Base-by-base conservation (phyloP, 306 rosid genomes). In the Pachyrhizus erosus region DNA sequence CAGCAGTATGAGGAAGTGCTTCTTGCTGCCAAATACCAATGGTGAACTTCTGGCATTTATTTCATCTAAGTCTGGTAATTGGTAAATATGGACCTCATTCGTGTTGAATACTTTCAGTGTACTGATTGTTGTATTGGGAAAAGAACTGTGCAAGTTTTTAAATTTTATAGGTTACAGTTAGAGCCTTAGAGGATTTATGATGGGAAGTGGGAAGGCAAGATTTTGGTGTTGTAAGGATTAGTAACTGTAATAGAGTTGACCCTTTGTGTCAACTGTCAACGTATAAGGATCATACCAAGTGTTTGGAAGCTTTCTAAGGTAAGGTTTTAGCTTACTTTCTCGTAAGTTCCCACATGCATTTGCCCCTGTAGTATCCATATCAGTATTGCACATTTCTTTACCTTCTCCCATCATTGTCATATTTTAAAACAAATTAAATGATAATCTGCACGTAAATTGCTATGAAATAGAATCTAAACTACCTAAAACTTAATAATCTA, bases 1-100 rank as follows among this genome's bases (percentile, higher is more conserved):
- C 85, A 84, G 77, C 88, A 78, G 51, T 93, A 93, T 58, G 98
- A 93, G 83, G 98, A 93, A 76, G 94, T 91, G 34, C 89, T 91
- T 46, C 85, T 91, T 55, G 91, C 96, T 12, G 98, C 96, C 43
- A 93, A 93, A 81, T 91, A 80, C 86, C 98, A 93, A 74, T 93
- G 86, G 86, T 82, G 72, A 82, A 8, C 54, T 40, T 65, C 51
- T 27, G 33, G 80, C 69, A 51, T 34, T 37, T 55, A 11, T 51
- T 58, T 55, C 52, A 20, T 23, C 57, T n/a, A 46, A 7, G 70
- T 12, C 13, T 7, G 54, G 14, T 55, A 20, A n/a, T 8, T 7
- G 54, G 14, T 55, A 20, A 42, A 37, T 8, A 9, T 49, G 45
- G 14, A 65, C 24, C 51, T 51, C 26, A 14, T 33, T 67, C 76